Base-by-base conservation (phyloP, 768 basidiomycete species). In the Trametes punicea region DNA sequence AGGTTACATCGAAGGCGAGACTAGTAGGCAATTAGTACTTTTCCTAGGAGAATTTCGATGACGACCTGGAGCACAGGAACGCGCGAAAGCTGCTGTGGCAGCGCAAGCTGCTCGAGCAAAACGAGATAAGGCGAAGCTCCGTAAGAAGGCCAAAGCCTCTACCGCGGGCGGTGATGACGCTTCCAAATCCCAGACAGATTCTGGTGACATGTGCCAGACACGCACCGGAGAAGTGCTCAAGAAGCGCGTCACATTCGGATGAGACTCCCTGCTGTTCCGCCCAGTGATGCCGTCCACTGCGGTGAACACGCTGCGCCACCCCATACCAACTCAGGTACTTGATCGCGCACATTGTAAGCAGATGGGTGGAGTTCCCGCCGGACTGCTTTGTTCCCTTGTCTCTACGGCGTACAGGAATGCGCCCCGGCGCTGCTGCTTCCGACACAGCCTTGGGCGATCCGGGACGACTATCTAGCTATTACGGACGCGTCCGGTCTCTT, bases 81-180 rank as follows among this genome's bases (percentile, higher is more conserved):
- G 64, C 46, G 65, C 61, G 23, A 67, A 62, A 25, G 60, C 65
- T 8, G 53, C 56, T 9, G 49, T 67, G 21, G 56, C 55, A 27
- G 62, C 62, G 2, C 55, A 63, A 25, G 56, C 42, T 13, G 60
- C 62, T 6, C 57, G 46, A 4, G 60, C 62, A 16, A 67, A 64
- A 51, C 54, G 56, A 25, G 63, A 60, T 7, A 67, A 67, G 27
- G 58, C 55, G 9, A 67, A 62, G 33, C 45, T 39, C 23, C 60
- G 57, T 26, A 64, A 59, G 46, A 48, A 61, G 36, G 51, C 41
- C 27, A 46, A 49, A 13, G 38, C 45, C 53, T 31, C 39, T 21
- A 23, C 40, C 55, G 39, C 25, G 33, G 27, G 16, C 18, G 39
- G 29, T 30, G 33, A 26, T 27, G 51, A 47, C 18, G 33, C 25